Base-by-base conservation (phyloP, 1,284 basidiomycete genomes). In the Ceratobasidium theobromae region DNA sequence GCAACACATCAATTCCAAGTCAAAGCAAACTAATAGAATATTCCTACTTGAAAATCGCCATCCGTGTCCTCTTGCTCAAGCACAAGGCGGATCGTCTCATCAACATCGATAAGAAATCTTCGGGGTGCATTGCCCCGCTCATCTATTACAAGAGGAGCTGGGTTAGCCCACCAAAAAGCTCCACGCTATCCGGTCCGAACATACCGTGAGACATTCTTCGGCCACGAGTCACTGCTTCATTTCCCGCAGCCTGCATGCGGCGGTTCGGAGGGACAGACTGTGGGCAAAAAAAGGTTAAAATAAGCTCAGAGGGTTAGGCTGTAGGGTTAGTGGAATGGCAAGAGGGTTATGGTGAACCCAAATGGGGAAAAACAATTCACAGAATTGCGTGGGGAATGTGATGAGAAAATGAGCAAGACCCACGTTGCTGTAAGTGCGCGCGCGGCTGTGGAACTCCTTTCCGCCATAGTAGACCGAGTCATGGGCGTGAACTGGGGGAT, bases 1-100 rank as follows among this genome's bases (percentile, higher is more conserved):
- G 53, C 14, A 46, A 5, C 21, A 27, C 68, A 33, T 6, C 4
- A 18, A 11, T 21, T 28, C 9, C 35, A 8, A 14, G 18, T 60
- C n/a, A 35, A 25, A 0, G 18, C 5, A 1, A 12, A 70, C 21
- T 25, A 65, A 52, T 6, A 28, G 12, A 21, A 28, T 77, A 68
- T 55, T n/a, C n/a, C n/a, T n/a, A 79, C 79, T 70, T 79, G 78
- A 75, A 95, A 95, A 77, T 99, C 94, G 52, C 91, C 91, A 72
- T 99, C 95, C 3, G 96, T 98, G 76, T 99, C 96, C 75, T 99
- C 96, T 75, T 99, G 97, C 76, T 97, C 94, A 33, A 99, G 86
- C 4, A 99, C 87, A 68, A 98, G 86, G 51, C 95, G 87, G 76
- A 99, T 95, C 32, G 96, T 99, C 78, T 98, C 95, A 74, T 99